phyloP scores from a whole-genome alignment of 176 grass and related monocot species.

The Ensete glaucum region DNA sequence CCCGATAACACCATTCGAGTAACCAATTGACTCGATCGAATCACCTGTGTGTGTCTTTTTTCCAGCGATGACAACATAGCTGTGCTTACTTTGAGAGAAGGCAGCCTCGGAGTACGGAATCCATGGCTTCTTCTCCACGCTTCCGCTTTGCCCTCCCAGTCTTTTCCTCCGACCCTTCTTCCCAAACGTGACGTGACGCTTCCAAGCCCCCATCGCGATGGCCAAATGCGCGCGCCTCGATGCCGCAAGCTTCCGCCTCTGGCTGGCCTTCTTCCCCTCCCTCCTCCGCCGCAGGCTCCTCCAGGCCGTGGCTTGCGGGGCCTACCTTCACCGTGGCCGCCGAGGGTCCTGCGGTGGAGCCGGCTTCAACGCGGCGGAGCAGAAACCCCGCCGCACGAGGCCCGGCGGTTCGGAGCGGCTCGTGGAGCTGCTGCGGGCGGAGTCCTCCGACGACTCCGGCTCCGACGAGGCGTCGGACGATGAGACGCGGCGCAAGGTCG shows the following conservation, averaged over 20 bases:
- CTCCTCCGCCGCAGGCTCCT: conserved; percentile 3
- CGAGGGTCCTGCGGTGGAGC: not conserved
- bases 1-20: too few relatives aligned
- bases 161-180: not conserved
- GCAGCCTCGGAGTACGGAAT: too few relatives aligned
- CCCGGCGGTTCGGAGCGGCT: conserved; percentile 44
- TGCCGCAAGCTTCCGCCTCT: conserved; percentile 11
- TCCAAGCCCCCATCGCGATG: not conserved
- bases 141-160: not conserved
- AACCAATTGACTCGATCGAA: too few relatives aligned
- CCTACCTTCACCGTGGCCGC: not conserved
- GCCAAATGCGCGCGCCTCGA: conserved; percentile 4
- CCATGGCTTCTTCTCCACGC: not conserved
- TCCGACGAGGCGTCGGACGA: conserved; percentile 26
- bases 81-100: too few relatives aligned
- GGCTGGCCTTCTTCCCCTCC: not conserved
- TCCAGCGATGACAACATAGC: too few relatives aligned
- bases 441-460: conserved; percentile 53
- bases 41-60: too few relatives aligned
- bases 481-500: conserved; percentile 32
- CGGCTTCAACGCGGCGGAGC: conserved; percentile 20
- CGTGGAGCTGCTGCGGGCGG: conserved; percentile 46
- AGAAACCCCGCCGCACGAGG: conserved; percentile 26
- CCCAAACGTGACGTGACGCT: not conserved
- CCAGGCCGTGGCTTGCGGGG: conserved; percentile 10